Conservation (phyloP, 2,329 filamentous ascomycete species). For the Verticillium tricorpus region DNA sequence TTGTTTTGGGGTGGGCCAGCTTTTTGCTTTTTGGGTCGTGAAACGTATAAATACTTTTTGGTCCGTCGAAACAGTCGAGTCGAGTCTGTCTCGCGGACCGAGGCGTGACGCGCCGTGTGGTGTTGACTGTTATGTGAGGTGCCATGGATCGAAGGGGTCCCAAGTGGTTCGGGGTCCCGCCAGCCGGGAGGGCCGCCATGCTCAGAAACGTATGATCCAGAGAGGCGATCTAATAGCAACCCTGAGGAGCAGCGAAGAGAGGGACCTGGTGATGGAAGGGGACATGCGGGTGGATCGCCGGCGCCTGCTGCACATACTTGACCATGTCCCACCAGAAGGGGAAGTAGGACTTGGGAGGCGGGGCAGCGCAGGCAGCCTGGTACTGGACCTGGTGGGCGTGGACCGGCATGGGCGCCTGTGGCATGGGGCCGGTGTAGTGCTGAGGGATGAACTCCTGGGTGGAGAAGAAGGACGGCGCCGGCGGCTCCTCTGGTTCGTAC, state of each 20-base stretch:
- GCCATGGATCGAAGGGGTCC: not conserved
- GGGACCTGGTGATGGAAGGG: conserved; percentile 50
- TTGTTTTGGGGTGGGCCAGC: not conserved
- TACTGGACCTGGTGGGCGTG: conserved; percentile 19
- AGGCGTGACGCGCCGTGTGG: not conserved
- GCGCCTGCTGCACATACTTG: conserved; percentile 46
- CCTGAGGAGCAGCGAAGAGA: conserved; percentile 46
- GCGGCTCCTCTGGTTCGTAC: conserved; percentile 42
- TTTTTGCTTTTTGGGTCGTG: not conserved
- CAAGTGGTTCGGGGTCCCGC: not conserved
- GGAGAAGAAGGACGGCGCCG: conserved; percentile 32
- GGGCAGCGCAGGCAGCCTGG: conserved; percentile 27
- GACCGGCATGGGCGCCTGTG: conserved; percentile 28
- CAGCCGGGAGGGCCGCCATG: not conserved
- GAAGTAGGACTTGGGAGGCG: conserved; percentile 37
- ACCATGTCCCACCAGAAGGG: conserved; percentile 45
- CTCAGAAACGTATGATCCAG: not conserved
- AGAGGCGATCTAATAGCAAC: conserved; percentile 37
- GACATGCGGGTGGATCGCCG: conserved; percentile 42
- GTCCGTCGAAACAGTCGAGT: not conserved
- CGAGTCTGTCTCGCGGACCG: not conserved
- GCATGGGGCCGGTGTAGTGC: conserved; percentile 37
- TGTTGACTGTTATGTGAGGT: not conserved
- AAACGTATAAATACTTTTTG: not conserved
- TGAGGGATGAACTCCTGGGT: conserved; percentile 42